phyloP scores from a whole-genome alignment of 257 asterid genomes.

The Plantago major region DNA sequence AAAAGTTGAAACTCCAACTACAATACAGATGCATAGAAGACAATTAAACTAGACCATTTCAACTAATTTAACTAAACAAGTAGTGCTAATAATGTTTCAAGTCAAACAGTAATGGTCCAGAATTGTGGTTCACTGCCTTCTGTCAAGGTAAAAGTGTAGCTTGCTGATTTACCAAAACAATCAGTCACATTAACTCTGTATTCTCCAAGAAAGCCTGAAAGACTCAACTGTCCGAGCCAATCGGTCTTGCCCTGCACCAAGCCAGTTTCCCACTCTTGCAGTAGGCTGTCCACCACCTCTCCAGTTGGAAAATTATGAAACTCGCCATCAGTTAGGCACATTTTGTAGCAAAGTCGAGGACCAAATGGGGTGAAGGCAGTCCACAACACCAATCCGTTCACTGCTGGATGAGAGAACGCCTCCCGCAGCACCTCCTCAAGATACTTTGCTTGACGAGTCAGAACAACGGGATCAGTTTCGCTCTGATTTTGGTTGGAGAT shows the following conservation, averaged over 20 bases:
- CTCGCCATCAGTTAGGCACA: constrained; percentile 30
- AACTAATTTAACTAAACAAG: too few relatives aligned
- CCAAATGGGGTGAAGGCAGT: constrained; percentile 42
- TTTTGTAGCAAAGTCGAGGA: constrained; percentile 41
- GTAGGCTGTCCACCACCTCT: constrained; percentile 34
- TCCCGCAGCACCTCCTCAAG: constrained; percentile 44
- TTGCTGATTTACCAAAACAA: too few relatives aligned
- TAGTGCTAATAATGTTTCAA: too few relatives aligned
- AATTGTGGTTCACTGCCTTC: too few relatives aligned
- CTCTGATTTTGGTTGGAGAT: constrained; percentile 34
- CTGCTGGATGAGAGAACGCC: constrained; percentile 52
- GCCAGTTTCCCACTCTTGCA: constrained; percentile 57
- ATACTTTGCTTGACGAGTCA: constrained; percentile 37
- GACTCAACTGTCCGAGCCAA: constrained; percentile 36
- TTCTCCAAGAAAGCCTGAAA: constrained; percentile 48
- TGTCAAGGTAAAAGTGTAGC: too few relatives aligned
- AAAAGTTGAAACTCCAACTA: too few relatives aligned
- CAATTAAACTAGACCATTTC: too few relatives aligned
- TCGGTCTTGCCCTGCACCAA: constrained; percentile 41
- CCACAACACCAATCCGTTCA: constrained; percentile 56
- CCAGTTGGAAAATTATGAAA: constrained; percentile 52
- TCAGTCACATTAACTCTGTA: constrained; percentile 29
- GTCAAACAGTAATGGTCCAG: too few relatives aligned
- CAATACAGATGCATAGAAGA: too few relatives aligned
- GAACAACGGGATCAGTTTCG: too few relatives aligned